phyloP scores from a whole-genome alignment of 192 early-diverging fungal species.

The Backusella westeae region DNA sequence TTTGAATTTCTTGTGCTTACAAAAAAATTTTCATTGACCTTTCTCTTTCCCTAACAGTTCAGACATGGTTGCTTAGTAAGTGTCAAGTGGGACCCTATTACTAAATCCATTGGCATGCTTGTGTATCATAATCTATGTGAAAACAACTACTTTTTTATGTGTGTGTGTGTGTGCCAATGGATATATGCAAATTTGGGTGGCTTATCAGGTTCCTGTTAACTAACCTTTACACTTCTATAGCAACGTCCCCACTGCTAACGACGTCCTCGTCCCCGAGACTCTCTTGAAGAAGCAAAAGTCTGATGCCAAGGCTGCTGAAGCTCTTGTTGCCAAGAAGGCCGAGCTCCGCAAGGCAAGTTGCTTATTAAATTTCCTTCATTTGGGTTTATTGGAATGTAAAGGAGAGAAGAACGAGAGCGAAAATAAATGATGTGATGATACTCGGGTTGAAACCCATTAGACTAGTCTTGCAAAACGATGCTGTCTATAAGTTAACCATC shows the following conservation, averaged over 20 bases:
- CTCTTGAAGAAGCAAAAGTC: slow-evolving; percentile 82
- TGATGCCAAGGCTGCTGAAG: slow-evolving; percentile 68
- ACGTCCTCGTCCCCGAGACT: slow-evolving; percentile 82
- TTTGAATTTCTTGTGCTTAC: neutral
- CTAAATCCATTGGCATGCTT: neutral
- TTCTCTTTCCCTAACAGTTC: slow-evolving; percentile 17
- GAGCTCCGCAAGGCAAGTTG: slow-evolving; percentile 53
- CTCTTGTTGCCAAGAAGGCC: slow-evolving; percentile 50
- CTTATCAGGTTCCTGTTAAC: neutral
- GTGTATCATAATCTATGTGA: neutral
- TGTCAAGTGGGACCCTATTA: neutral
- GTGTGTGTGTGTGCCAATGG: neutral
- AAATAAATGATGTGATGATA: slow-evolving; percentile 6
- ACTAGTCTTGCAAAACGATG: slow-evolving; percentile 16
- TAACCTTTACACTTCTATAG: neutral
- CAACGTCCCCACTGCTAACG: slow-evolving; percentile 55
- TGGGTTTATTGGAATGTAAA: neutral
- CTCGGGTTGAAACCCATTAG: slow-evolving; percentile 3
- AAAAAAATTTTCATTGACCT: slow-evolving; percentile 10
- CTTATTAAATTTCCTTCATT: neutral
- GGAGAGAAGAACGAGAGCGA: neutral
- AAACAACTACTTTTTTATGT: neutral
- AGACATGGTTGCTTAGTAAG: slow-evolving; percentile 28
- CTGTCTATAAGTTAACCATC: slow-evolving; percentile 50
- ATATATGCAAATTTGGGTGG: neutral